These are phyloP conservation scores for Lachancea thermotolerans DNA, from an alignment of 805 yeast species.

Conservation along the genomic window DNA sequence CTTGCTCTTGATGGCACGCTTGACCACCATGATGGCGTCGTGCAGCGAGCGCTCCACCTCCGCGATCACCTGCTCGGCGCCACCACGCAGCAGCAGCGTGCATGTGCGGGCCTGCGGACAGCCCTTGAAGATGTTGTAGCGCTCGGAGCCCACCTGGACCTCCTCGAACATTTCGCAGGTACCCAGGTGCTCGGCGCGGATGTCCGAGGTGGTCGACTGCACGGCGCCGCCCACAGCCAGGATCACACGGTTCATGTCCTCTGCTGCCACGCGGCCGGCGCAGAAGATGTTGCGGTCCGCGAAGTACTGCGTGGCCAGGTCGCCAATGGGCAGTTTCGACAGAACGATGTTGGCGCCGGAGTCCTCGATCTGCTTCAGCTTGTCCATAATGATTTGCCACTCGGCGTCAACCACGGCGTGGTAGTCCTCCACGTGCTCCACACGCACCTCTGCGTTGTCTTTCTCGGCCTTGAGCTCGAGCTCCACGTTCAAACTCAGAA, in stretches of 20 bases:
- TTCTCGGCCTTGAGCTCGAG: constrained; percentile 96
- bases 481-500: constrained; percentile 82
- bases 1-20: constrained; percentile 83
- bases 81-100: constrained; percentile 90
- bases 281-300: constrained; percentile 95
- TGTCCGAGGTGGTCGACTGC: constrained; percentile 71
- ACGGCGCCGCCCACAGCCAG: constrained; percentile 90
- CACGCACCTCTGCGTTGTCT: constrained; percentile 97
- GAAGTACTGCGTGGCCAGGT: constrained; percentile 96
- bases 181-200: constrained; percentile 67
- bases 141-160: constrained; percentile 90
- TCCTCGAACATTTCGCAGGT: constrained; percentile 85
- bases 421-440: constrained; percentile 86
- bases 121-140: constrained; percentile 89
- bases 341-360: constrained; percentile 91
- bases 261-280: constrained; percentile 88
- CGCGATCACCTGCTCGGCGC: constrained; percentile 96
- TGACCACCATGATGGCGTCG: constrained; percentile 98
- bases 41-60: constrained; percentile 97
- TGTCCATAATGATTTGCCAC: constrained; percentile 87
- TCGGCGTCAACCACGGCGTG: constrained; percentile 98
- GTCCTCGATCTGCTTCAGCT: constrained; percentile 71
- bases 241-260: constrained; percentile 88
- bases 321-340: constrained; percentile 95
- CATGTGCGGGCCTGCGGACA: constrained; percentile 91